Evolutionary conservation across 2,329 filamentous ascomycete genomes (phyloP), one percentile per base, ranked within the genome.

Genomic region (Passalora sequoiae): DNA sequence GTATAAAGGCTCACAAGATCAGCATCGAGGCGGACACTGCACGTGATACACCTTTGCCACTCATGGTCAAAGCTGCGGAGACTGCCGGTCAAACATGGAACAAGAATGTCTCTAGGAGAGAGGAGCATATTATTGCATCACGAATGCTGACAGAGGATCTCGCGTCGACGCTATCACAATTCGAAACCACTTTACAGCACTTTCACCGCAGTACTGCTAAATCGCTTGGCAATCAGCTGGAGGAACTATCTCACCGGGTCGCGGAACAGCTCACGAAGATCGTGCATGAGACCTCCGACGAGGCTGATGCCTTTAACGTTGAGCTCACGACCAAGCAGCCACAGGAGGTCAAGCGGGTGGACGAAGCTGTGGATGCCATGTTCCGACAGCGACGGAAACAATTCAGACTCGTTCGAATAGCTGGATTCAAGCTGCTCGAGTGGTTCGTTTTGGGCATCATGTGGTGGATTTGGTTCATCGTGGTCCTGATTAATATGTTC

Each of bases 401-500:
- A 40, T 74, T 92, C 59, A 74, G 86, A 42, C 89, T 87, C 80
- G 66, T 89, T 17, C 74, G 87, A 28, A 74, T 86, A 10, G 79
- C 81, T 1, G 83, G 87, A 10, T 97, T 89, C 77, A 80, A 89
- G 42, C 67, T 83, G 15, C 78, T 96, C 12, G 91, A 97, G 70
- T 96, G 89, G 88, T 70, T 80, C 38, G 75, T 97, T 13, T 80
- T 97, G 28, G 86, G 85, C 3, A 78, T 94, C 55, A 87, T 97
- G 81, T 96, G 92, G 89, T 88, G 84, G 66, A 82, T 94, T 12
- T 97, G 91, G 89, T 79, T 94, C 46, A 72, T 94, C 24, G 89
- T 96, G 17, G 85, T 89, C 63, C 72, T 91, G 17, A 71, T 84
- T 39, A 78, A 86, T 47, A 65, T 86, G 10, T 67, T 85, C 25